phyloP scores from a whole-genome alignment of 225 moss, liverwort and hornwort genomes.

The Bryum argenteum region DNA sequence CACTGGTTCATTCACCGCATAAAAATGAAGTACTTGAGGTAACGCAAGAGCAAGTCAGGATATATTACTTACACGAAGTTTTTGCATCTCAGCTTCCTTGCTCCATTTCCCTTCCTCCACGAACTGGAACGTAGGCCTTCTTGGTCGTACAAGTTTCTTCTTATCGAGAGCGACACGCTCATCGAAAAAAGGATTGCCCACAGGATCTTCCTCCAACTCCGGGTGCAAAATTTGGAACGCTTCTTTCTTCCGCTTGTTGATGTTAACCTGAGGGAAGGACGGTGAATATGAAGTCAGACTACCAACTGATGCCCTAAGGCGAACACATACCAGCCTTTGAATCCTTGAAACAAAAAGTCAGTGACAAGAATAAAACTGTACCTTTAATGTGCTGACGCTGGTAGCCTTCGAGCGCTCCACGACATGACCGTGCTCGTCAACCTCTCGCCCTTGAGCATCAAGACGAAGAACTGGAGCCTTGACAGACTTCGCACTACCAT shows the following conservation, averaged over 20 bases:
- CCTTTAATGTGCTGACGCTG: conserved; percentile 96
- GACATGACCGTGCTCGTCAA: conserved; percentile 92
- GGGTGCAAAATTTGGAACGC: conserved; percentile 96
- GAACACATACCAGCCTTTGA: not conserved
- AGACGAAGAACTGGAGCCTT: conserved; percentile 97
- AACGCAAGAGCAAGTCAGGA: conserved; percentile 10
- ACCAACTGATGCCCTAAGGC: not conserved
- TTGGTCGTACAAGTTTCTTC: conserved; percentile 80
- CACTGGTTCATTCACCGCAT: conserved; percentile 2
- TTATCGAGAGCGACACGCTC: conserved; percentile 84
- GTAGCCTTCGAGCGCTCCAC: conserved; percentile 87
- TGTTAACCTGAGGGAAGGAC: conserved; percentile 70
- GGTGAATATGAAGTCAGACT: conserved; percentile 4
- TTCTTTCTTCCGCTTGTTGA: conserved; percentile 97
- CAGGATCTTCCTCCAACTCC: conserved; percentile 91
- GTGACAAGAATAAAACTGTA: conserved; percentile 21
- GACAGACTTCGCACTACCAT: conserved; percentile 77
- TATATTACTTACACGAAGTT: conserved; percentile 66
- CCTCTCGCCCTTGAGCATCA: conserved; percentile 91
- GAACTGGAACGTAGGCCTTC: conserved; percentile 87
- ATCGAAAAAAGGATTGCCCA: conserved; percentile 87
- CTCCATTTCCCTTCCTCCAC: conserved; percentile 99
- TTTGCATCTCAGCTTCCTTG: conserved; percentile 94
- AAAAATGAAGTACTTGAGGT: not conserved
- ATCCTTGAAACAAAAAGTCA: conserved; percentile 8